Conservation (phyloP, 2,329 filamentous ascomycete species). For the Cordyceps javanica region DNA sequence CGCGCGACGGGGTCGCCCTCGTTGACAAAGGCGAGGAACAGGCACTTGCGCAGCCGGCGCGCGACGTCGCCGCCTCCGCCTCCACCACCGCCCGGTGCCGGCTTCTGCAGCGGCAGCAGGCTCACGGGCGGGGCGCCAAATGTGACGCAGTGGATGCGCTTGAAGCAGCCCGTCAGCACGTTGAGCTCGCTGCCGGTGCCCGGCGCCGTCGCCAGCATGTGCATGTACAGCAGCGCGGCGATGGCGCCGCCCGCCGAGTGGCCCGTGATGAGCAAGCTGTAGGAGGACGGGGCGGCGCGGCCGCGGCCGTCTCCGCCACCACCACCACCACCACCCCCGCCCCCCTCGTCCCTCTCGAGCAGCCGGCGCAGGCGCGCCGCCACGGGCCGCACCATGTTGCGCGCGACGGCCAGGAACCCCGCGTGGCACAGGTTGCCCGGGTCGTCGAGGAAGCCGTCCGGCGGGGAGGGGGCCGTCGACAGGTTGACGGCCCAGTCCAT, state of each 20-base stretch:
- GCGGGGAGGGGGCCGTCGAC: conserved; percentile 59
- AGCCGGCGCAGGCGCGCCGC: conserved; percentile 63
- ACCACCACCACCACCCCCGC: too few species aligned
- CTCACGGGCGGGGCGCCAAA: conserved; percentile 80
- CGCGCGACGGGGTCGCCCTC: conserved; percentile 77
- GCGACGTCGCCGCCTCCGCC: conserved; percentile 21
- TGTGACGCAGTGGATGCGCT: conserved; percentile 74
- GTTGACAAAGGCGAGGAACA: conserved; percentile 78
- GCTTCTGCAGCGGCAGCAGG: conserved; percentile 60
- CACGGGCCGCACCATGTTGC: conserved; percentile 68
- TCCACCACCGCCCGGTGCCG: too few species aligned
- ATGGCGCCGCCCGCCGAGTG: conserved; percentile 84
- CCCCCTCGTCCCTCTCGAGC: too few species aligned
- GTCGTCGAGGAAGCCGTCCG: conserved; percentile 70
- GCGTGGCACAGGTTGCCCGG: conserved; percentile 70
- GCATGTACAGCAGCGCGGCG: conserved; percentile 70
- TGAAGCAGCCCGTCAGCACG: conserved; percentile 63
- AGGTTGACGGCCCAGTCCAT: conserved; percentile 86
- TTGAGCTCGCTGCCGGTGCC: conserved; percentile 62
- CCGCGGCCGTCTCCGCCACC: conserved; percentile 63
- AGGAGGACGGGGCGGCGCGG: conserved; percentile 54
- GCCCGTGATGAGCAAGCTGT: conserved; percentile 75
- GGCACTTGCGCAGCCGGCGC: conserved; percentile 50
- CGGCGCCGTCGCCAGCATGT: conserved; percentile 62
- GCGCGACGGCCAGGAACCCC: conserved; percentile 71